Conservation (phyloP, 2,329 filamentous ascomycete genomes). For the Drechslera avenae region DNA sequence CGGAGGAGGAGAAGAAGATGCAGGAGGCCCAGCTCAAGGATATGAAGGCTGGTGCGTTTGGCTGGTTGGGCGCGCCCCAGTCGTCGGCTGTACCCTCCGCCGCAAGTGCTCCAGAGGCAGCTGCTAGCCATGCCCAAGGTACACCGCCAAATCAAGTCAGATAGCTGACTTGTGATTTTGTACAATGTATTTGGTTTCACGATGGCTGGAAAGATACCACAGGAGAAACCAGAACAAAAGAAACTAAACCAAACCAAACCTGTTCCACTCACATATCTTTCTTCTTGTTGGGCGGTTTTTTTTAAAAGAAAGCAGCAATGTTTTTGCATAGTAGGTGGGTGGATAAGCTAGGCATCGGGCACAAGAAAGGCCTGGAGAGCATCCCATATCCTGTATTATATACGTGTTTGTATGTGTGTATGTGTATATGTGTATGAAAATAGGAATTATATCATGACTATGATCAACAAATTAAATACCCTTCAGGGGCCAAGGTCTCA, state of each 20-base stretch:
- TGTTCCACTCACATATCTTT: too few relatives aligned
- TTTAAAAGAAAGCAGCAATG: too few relatives aligned
- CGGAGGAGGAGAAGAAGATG: slow-evolving; percentile 82
- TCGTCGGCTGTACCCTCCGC: slow-evolving; percentile 22
- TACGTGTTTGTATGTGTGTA: too few relatives aligned
- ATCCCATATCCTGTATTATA: too few relatives aligned
- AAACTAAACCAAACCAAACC: too few relatives aligned
- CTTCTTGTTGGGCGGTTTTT: too few relatives aligned
- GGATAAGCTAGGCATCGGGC: too few relatives aligned
- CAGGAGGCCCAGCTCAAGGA: slow-evolving; percentile 90
- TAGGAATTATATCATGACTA: too few relatives aligned
- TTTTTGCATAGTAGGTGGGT: too few relatives aligned
- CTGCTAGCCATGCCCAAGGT: slow-evolving; percentile 19
- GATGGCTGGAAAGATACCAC: slow-evolving; percentile 10
- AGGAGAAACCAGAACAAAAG: background rate
- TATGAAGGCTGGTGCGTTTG: slow-evolving; percentile 68
- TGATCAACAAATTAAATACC: too few relatives aligned
- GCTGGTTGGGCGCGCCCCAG: slow-evolving; percentile 33
- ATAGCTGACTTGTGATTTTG: slow-evolving; percentile 6
- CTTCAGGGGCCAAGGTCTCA: background rate
- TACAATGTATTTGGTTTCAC: background rate
- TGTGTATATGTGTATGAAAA: too few relatives aligned
- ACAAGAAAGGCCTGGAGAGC: too few relatives aligned
- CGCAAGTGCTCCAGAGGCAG: slow-evolving; percentile 23
- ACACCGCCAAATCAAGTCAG: slow-evolving; percentile 18